phyloP scores from a whole-genome alignment of 257 asterid species.

The Petunia secreta region DNA sequence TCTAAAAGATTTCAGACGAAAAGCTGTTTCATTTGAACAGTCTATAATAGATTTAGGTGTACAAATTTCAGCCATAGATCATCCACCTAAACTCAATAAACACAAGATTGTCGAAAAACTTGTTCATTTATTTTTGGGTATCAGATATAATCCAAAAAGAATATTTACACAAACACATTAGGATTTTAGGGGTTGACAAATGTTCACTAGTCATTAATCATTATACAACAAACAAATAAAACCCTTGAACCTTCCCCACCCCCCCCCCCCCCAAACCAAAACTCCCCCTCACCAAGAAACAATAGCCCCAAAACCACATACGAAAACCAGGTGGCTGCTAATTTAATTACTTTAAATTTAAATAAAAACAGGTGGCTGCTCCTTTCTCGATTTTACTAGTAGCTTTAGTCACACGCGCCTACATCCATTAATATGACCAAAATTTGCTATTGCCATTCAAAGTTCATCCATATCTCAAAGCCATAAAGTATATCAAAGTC shows the following conservation, averaged over 20 bases:
- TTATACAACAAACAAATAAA: no score
- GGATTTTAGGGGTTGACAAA: background rate
- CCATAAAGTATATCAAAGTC: background rate
- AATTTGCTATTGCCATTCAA: background rate
- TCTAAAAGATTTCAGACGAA: background rate
- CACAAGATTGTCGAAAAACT: background rate
- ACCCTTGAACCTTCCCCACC: background rate
- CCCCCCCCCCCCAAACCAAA: background rate
- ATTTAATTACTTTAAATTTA: background rate
- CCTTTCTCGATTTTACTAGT: slow-evolving; percentile 13
- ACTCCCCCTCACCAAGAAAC: background rate
- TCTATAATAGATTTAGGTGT: background rate
- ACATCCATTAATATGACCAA: slow-evolving; percentile 13
- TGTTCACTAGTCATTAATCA: background rate
- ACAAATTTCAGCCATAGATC: background rate
- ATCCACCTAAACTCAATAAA: background rate
- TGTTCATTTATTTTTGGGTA: background rate
- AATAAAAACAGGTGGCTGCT: background rate
- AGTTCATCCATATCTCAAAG: slow-evolving; percentile 16
- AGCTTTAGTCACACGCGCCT: slow-evolving; percentile 31
- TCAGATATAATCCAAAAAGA: background rate
- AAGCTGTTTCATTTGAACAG: background rate
- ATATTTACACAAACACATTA: no score
- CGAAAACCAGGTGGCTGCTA: slow-evolving; percentile 12
- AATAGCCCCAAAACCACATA: background rate